These are phyloP conservation scores for Symbiodinium natans DNA, from an alignment of 73 alveolate species.

Conservation along the genomic window DNA sequence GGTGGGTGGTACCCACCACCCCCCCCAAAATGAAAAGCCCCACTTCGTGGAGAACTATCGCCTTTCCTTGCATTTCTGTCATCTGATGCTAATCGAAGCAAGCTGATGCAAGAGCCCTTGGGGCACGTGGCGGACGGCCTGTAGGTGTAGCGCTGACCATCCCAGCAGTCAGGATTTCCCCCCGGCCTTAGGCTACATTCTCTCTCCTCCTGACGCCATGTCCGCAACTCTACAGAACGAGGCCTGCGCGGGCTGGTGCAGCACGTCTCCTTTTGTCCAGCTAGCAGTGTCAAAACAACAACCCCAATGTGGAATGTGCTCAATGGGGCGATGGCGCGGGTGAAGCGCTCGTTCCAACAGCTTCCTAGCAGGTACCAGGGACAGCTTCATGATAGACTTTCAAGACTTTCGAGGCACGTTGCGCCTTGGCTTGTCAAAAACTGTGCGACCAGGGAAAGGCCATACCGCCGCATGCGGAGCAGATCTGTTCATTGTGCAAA, in stretches of 20 bases:
- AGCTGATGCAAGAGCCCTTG: no score
- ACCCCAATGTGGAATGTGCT: neutral
- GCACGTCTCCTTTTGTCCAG: neutral
- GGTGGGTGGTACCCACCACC: no score
- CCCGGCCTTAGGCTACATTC: neutral
- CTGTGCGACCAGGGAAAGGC: neutral
- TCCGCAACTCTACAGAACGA: neutral
- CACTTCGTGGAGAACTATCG: no score
- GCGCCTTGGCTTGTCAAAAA: neutral
- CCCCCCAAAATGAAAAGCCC: no score
- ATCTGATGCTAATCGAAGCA: no score
- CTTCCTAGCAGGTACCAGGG: neutral
- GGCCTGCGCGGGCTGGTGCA: neutral
- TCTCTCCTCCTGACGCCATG: neutral
- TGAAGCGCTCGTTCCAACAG: neutral
- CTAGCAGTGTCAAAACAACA: no score
- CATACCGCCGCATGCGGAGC: neutral
- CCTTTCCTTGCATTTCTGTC: no score
- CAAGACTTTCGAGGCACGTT: no score
- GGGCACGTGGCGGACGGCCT: no score
- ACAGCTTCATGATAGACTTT: no score
- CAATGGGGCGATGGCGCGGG: neutral
- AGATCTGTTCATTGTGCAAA: neutral
- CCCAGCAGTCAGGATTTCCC: constrained; percentile 7
- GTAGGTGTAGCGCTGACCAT: neutral